Evolutionary conservation across 202 grass and related monocot genomes (phyloP), one percentile per base, ranked within the genome.

Genomic region (Musa balbisiana): DNA sequence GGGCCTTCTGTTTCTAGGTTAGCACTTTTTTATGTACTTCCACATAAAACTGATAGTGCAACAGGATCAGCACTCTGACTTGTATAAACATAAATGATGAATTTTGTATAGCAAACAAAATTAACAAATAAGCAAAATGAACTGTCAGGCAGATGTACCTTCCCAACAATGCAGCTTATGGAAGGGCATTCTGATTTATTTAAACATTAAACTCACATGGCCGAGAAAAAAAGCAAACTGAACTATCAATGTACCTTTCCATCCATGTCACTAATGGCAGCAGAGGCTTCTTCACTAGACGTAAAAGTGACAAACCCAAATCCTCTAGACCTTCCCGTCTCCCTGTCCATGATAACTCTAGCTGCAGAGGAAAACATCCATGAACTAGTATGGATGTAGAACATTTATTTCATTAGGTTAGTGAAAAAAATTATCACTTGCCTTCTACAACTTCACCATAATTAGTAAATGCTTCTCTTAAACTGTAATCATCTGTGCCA

Each of bases 281-380:
- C 74, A 25, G 84, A 72, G 72, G 92, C 88, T 5, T 96, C 86
- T 10, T 96, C 92, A 64, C 77, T 56, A 5, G 86, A 87, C 56
- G 92, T 68, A 50, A 78, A 96, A 78, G 84, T 96, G 64, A 96
- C 53, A 76, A 96, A 96, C 23, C 88, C 92, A 87, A 96, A 96
- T 56, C 92, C 92, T 85, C 92, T 87, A 23, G 92, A 96, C 68
- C 89, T 92, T 53, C 92, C 89, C 72, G 89, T 75, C 3, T 92
- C 86, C 21, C 84, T 82, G 53, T 96, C 92, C 14, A 75, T 10
- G 29, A 96, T 96, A 55, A 96, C 78, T 72, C 69, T 96, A 81
- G 92, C 92, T 96, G 89, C 10, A 73, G 11, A 83, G 19, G 71
- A 78, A 64, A 51, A 74, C 70, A 70, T 49, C 3, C n/a, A 71